phyloP scores from a whole-genome alignment of 257 asterid genomes.

The Henckelia pumila region DNA sequence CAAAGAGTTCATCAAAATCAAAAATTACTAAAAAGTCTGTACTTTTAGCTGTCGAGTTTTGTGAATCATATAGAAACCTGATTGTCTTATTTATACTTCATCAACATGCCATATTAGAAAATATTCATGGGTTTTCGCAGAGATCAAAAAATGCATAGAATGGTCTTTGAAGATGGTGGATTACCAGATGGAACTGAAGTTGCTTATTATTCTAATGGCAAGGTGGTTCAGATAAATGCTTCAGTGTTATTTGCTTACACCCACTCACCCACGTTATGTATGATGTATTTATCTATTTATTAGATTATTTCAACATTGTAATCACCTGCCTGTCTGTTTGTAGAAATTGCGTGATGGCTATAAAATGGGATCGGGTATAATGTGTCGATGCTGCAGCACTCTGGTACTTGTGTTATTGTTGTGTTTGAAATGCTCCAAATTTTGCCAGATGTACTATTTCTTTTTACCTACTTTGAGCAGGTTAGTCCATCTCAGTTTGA shows the following conservation, averaged over 20 bases:
- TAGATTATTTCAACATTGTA: slow-evolving; percentile 25
- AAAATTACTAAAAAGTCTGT: slow-evolving; percentile 89
- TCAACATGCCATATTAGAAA: slow-evolving; percentile 10
- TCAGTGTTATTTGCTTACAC: slow-evolving; percentile 3
- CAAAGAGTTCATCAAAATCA: slow-evolving; percentile 56
- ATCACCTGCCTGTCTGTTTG: slow-evolving; percentile 23
- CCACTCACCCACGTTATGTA: not conserved
- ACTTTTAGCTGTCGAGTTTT: slow-evolving; percentile 23
- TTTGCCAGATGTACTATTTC: slow-evolving; percentile 25
- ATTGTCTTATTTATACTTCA: slow-evolving; percentile 18
- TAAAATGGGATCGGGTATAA: slow-evolving; percentile 83
- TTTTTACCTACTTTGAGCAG: slow-evolving; percentile 48
- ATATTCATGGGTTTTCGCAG: slow-evolving; percentile 39
- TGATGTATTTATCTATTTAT: not conserved
- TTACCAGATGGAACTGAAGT: slow-evolving; percentile 97
- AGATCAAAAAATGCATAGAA: slow-evolving; percentile 89
- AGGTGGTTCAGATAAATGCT: slow-evolving; percentile 50
- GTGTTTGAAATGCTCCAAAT: slow-evolving; percentile 18
- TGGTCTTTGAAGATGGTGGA: slow-evolving; percentile 87
- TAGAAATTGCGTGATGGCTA: slow-evolving; percentile 91
- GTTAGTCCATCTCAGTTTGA: slow-evolving; percentile 97
- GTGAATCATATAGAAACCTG: not conserved
- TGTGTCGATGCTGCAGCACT: slow-evolving; percentile 82
- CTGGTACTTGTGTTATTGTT: slow-evolving; percentile 51
- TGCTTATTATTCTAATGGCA: slow-evolving; percentile 87